A percentile compares a stretch with the other conserved stretches of the same genome.
Evolutionary conservation across 1,139 yeast species (phyloP).

Genomic region (Geotrichum candidum): DNA sequence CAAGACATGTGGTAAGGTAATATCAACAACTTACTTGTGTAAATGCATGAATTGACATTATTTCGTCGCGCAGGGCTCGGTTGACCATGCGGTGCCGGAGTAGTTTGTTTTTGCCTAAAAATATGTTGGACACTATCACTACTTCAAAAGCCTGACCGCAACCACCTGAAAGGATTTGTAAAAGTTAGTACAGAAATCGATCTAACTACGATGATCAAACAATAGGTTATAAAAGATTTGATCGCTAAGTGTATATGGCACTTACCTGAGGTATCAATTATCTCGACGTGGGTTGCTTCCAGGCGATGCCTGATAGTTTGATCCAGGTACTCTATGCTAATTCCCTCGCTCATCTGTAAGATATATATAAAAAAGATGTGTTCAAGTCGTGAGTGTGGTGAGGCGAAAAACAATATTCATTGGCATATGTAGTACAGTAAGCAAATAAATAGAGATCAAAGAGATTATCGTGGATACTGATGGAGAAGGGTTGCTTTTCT

Average conservation of each 20-base stretch:
- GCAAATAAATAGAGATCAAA: background rate
- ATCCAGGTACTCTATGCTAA: constrained; percentile 27
- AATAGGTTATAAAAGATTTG: too few species aligned
- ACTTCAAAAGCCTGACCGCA: constrained; percentile 82
- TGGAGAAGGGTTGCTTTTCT: background rate
- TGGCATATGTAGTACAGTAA: background rate
- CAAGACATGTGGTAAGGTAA: constrained; percentile 21
- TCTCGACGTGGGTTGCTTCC: constrained; percentile 36
- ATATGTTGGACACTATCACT: constrained; percentile 71
- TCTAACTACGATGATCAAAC: too few species aligned
- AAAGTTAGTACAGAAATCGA: background rate
- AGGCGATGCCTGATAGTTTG: constrained; percentile 31
- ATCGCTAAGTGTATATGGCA: background rate
- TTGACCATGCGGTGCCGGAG: constrained; percentile 86
- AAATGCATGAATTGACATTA: constrained; percentile 85
- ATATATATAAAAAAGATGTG: too few species aligned
- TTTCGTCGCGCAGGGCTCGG: constrained; percentile 69
- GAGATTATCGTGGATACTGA: background rate
- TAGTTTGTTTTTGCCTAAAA: constrained; percentile 76
- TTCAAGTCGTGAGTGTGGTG: background rate
- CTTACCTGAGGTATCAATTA: constrained; percentile 37
- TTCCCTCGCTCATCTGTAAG: constrained; percentile 5
- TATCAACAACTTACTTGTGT: constrained; percentile 67
- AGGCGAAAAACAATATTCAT: background rate
- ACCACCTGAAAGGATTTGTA: constrained; percentile 44